Evolutionary conservation across 1,284 basidiomycete genomes (phyloP).

Genomic region (Austroboletus niveus): DNA sequence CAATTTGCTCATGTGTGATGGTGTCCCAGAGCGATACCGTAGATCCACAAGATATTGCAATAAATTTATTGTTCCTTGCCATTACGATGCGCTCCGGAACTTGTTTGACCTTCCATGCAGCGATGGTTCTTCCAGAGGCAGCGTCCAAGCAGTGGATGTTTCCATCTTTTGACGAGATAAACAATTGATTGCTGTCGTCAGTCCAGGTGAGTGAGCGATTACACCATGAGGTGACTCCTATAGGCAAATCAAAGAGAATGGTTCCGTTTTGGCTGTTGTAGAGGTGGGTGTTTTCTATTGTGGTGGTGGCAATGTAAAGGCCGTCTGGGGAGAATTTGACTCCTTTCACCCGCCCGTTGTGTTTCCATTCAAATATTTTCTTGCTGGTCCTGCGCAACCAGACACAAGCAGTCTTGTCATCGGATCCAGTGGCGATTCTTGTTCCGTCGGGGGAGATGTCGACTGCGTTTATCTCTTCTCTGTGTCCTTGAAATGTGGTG

Average conservation of each 20-base stretch:
- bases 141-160: background rate
- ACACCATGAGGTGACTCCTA: background rate
- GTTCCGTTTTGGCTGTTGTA: background rate
- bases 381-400: background rate
- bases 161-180: too few relatives aligned
- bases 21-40: too few relatives aligned
- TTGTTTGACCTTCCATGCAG: background rate
- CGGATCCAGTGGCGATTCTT: background rate
- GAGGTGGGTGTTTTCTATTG: background rate
- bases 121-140: background rate
- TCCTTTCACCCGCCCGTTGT: too few relatives aligned
- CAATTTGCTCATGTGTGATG: too few relatives aligned
- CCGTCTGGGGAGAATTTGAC: too few relatives aligned
- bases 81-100: too few relatives aligned
- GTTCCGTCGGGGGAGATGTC: too few relatives aligned
- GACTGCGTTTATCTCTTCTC: too few relatives aligned
- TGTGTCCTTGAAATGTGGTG: too few relatives aligned
- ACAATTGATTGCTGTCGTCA: background rate
- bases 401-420: too few relatives aligned
- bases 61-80: too few relatives aligned
- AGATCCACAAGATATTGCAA: too few relatives aligned
- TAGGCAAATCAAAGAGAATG: background rate
- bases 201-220: background rate
- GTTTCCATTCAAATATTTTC: background rate
- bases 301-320: background rate